Evolutionary conservation across 768 basidiomycete species (phyloP).

Genomic region (Phanerodontia chrysosporium): DNA sequence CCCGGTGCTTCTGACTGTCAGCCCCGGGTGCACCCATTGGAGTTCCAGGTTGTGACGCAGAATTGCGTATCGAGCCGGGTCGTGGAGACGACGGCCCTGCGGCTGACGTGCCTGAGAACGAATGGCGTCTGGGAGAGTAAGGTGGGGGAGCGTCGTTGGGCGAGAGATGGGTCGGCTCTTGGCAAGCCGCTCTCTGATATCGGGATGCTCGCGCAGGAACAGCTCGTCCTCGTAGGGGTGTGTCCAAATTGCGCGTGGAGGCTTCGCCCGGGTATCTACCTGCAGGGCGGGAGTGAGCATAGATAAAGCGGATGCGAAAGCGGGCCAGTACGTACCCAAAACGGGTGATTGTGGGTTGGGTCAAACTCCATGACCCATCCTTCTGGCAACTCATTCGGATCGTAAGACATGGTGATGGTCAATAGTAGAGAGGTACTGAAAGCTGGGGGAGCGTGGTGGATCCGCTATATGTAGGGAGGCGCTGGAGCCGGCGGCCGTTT

Average conservation of each 20-base stretch:
- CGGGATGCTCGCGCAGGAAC: slow-evolving; percentile 54
- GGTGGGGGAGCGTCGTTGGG: slow-evolving; percentile 18
- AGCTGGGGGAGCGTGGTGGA: not conserved
- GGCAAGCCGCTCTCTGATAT: slow-evolving; percentile 35
- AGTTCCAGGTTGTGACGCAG: not conserved
- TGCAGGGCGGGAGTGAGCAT: slow-evolving; percentile 18
- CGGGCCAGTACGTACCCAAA: not conserved
- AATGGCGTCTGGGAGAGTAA: slow-evolving; percentile 25
- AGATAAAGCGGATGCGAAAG: not conserved
- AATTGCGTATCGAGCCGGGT: not conserved
- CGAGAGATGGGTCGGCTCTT: slow-evolving; percentile 10
- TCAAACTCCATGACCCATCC: slow-evolving; percentile 57
- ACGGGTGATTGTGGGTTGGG: slow-evolving; percentile 30
- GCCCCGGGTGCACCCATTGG: not conserved
- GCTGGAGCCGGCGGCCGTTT: not conserved
- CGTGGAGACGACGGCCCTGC: not conserved
- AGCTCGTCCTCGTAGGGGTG: slow-evolving; percentile 70
- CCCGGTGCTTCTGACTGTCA: slow-evolving; percentile 33
- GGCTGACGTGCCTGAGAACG: slow-evolving; percentile 16
- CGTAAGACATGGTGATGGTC: slow-evolving; percentile 13
- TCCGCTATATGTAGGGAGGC: not conserved
- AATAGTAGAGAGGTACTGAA: not conserved
- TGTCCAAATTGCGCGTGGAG: slow-evolving; percentile 66
- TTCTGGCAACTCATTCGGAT: slow-evolving; percentile 41
- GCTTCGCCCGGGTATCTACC: slow-evolving; percentile 61